Conservation (phyloP, 352 stramenopile genomes). For the Phytopythium aichiense region DNA sequence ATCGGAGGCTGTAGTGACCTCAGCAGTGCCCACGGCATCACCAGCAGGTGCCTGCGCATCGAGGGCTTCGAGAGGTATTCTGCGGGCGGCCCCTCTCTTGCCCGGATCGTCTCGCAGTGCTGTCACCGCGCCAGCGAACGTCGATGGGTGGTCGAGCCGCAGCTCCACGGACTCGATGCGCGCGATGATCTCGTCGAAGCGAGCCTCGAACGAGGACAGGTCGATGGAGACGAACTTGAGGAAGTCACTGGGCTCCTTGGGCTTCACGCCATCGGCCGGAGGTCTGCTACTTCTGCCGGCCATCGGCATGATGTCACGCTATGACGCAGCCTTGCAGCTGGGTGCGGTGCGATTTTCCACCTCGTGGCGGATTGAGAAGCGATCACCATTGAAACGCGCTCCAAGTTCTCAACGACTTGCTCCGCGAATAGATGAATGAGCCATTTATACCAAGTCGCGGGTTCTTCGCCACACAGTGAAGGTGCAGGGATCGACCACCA, state of each 20-base stretch:
- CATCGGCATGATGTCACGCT: neutral
- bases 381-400: neutral
- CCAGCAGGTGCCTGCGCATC: neutral
- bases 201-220: conserved; percentile 42
- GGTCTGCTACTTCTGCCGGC: neutral
- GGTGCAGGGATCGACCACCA: neutral
- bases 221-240: conserved; percentile 41
- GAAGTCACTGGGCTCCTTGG: conserved; percentile 31
- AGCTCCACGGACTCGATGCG: conserved; percentile 40
- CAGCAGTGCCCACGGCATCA: neutral
- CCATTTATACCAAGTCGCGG: neutral
- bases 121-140: neutral
- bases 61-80: neutral
- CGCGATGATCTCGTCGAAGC: conserved; percentile 46
- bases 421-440: neutral
- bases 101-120: neutral
- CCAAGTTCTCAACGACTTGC: neutral
- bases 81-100: neutral
- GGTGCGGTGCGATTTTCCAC: neutral
- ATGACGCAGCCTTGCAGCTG: neutral
- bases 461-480: neutral
- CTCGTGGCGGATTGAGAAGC: neutral
- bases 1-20: neutral
- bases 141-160: conserved; percentile 9
- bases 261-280: neutral